Conservation (phyloP, 192 early-diverging fungal species). For the Backusella australiensis region DNA sequence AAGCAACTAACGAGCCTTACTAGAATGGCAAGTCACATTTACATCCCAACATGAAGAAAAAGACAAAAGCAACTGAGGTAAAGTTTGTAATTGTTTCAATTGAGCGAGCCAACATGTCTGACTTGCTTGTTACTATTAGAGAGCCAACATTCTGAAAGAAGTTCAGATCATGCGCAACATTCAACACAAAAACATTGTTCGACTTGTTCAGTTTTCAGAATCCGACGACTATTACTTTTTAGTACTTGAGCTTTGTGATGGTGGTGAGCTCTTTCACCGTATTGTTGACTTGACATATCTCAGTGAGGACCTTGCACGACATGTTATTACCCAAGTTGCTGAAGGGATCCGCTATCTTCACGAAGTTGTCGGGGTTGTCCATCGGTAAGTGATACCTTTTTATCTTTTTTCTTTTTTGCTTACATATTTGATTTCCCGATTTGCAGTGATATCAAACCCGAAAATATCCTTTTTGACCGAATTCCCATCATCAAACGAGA, state of each 20-base stretch:
- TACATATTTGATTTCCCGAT: background rate
- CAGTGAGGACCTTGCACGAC: constrained; percentile 72
- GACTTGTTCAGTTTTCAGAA: constrained; percentile 75
- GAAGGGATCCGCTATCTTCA: constrained; percentile 83
- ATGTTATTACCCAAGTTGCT: constrained; percentile 87
- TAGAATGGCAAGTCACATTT: constrained; percentile 27
- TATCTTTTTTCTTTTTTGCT: constrained; percentile 3
- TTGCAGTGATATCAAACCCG: constrained; percentile 87
- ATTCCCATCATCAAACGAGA: constrained; percentile 59
- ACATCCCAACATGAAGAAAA: constrained; percentile 39
- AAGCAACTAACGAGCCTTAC: background rate
- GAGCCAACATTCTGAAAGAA: constrained; percentile 85
- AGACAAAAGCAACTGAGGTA: constrained; percentile 38
- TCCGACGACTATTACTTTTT: constrained; percentile 74
- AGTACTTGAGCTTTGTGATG: constrained; percentile 79
- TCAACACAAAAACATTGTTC: constrained; percentile 74
- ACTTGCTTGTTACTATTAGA: constrained; percentile 31
- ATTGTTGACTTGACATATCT: constrained; percentile 81
- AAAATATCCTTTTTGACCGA: constrained; percentile 81
- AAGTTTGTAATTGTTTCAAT: background rate
- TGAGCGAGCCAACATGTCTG: background rate
- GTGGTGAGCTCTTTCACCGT: constrained; percentile 90
- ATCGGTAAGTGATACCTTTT: constrained; percentile 44
- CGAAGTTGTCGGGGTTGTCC: constrained; percentile 75
- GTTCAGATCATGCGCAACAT: constrained; percentile 82